Percentiles rank a stretch among this genome's conserved stretches.
phyloP scores from a whole-genome alignment of 2,329 filamentous ascomycete genomes.

The Venturia pyrina region DNA sequence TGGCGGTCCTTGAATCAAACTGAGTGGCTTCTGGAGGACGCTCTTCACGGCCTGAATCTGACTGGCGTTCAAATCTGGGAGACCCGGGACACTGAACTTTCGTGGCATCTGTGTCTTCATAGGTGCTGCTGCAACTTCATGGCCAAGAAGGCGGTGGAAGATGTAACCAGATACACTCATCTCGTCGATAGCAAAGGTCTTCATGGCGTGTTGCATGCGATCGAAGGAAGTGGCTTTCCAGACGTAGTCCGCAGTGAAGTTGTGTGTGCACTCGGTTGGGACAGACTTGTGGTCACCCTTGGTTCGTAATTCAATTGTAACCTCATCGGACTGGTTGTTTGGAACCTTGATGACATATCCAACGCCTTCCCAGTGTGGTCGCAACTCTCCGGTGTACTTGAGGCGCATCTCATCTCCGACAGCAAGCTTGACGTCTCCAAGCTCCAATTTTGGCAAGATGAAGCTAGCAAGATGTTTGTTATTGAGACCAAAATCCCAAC shows the following conservation, averaged over 20 bases:
- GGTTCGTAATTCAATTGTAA: conserved; percentile 86
- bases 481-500: conserved; percentile 92
- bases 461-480: conserved; percentile 97
- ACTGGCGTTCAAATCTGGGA: conserved; percentile 90
- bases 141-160: conserved; percentile 90
- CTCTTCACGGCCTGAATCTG: conserved; percentile 95
- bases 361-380: conserved; percentile 89
- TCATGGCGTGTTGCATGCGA: conserved; percentile 98
- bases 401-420: conserved; percentile 98
- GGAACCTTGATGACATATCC: conserved; percentile 99
- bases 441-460: conserved; percentile 89
- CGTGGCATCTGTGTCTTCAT: conserved; percentile 95
- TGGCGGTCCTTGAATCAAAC: conserved; percentile 91
- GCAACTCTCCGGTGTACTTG: conserved; percentile 89
- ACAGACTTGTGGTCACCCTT: conserved; percentile 94
- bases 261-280: conserved; percentile 90
- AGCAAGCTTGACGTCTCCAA: conserved; percentile 93
- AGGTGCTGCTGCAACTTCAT: conserved; percentile 86
- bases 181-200: conserved; percentile 95
- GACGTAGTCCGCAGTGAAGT: conserved; percentile 97
- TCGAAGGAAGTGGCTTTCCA: conserved; percentile 99
- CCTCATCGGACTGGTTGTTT: conserved; percentile 97
- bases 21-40: conserved; percentile 85
- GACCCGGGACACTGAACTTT: conserved; percentile 89
- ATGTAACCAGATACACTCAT: conserved; percentile 98